Percentiles rank a stretch among this genome's conserved stretches.
phyloP scores from a whole-genome alignment of 257 asterid genomes.

The Osmanthus fragrans region DNA sequence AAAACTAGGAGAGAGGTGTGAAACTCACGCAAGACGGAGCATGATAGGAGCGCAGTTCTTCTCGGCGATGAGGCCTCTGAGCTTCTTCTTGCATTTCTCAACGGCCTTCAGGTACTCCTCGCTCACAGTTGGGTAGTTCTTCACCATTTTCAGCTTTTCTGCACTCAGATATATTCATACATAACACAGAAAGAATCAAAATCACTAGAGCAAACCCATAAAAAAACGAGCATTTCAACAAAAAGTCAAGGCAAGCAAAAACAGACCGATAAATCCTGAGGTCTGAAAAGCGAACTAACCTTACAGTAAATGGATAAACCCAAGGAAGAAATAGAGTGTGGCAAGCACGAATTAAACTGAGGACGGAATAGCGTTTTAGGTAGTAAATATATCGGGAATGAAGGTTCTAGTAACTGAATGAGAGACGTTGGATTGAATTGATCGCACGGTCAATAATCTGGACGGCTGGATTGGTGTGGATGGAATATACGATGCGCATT shows the following conservation, averaged over 20 bases:
- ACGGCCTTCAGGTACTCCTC: conserved; percentile 75
- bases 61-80: conserved; percentile 84
- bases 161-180: conserved; percentile 14
- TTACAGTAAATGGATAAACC: not conserved
- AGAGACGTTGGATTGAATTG: not conserved
- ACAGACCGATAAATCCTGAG: not conserved
- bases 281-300: not conserved
- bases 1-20: not conserved
- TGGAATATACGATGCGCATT: not conserved
- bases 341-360: not conserved
- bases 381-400: not conserved
- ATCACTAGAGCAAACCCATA: not conserved
- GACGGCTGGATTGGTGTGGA: not conserved
- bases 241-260: not conserved
- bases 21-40: conserved; percentile 79
- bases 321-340: not conserved
- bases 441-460: not conserved
- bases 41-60: conserved; percentile 90
- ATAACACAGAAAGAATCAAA: not conserved
- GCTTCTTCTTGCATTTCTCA: conserved; percentile 78
- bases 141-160: conserved; percentile 59
- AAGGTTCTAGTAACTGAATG: not conserved
- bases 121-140: conserved; percentile 73
- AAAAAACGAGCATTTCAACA: not conserved
- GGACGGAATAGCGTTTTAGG: not conserved